A percentile compares a stretch with the other conserved stretches of the same genome.
These are phyloP conservation scores for Saccharomyces hybrid DNA, from an alignment of 1,139 yeast genomes.

Conservation along the genomic window DNA sequence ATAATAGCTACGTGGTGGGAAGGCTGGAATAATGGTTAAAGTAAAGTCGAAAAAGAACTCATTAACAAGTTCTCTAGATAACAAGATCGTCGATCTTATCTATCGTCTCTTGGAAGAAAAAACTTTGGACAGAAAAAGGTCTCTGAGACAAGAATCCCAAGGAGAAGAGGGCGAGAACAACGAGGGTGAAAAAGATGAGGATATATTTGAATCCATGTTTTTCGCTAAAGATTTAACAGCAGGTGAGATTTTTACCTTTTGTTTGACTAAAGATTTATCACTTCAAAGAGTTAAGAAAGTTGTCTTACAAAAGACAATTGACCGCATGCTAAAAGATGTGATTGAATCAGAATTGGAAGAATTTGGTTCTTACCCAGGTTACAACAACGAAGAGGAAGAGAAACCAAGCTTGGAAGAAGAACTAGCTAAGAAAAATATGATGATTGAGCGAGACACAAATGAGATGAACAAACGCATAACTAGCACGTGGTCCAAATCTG, in stretches of 20 bases:
- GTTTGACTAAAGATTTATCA: conserved; percentile 53
- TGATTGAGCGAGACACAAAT: conserved; percentile 57
- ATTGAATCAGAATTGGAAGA: conserved; percentile 38
- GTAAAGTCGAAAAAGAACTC: conserved; percentile 20
- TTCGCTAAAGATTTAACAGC: conserved; percentile 51
- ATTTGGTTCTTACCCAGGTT: conserved; percentile 32
- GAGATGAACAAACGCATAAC: conserved; percentile 70
- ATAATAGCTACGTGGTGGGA: not conserved
- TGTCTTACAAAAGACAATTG: conserved; percentile 50
- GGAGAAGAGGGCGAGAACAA: conserved; percentile 11
- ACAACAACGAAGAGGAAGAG: conserved; percentile 23
- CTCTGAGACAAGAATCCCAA: conserved; percentile 14
- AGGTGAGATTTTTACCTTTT: conserved; percentile 46
- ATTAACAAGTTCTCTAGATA: conserved; percentile 36
- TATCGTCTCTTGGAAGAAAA: conserved; percentile 46
- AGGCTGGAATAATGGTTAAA: conserved; percentile 19
- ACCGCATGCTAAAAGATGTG: conserved; percentile 41
- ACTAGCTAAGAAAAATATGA: conserved; percentile 37
- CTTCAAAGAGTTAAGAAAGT: conserved; percentile 60
- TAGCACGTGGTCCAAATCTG: conserved; percentile 50
- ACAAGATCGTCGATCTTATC: conserved; percentile 43
- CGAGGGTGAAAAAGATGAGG: conserved; percentile 34
- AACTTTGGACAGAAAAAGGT: conserved; percentile 39
- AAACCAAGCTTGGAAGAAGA: conserved; percentile 24
- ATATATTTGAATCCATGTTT: conserved; percentile 37